phyloP scores from a whole-genome alignment of 257 asterid species.

The Solanum ossicruentum region DNA sequence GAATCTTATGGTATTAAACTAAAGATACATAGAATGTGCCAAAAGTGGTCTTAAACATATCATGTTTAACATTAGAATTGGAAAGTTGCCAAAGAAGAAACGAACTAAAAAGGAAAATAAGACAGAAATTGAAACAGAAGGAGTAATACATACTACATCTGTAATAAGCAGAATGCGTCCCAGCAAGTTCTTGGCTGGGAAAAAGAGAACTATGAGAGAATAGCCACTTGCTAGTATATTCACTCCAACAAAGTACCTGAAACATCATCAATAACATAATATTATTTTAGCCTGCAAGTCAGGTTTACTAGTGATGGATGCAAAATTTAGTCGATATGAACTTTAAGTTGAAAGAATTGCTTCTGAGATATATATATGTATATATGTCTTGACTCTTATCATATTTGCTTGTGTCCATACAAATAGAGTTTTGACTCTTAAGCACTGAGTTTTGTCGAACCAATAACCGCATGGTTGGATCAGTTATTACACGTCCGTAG shows the following conservation, averaged over 20 bases:
- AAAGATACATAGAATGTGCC: neutral
- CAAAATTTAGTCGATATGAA: neutral
- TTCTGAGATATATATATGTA: neutral
- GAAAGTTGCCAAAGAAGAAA: neutral
- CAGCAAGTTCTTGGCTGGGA: conserved; percentile 30
- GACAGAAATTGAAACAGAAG: neutral
- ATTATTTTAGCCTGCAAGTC: neutral
- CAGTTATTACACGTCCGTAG: neutral
- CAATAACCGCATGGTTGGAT: neutral
- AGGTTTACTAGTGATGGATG: neutral
- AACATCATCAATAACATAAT: neutral
- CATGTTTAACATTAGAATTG: too few species aligned
- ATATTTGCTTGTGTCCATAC: neutral
- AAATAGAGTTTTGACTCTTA: neutral
- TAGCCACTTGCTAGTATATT: conserved; percentile 59
- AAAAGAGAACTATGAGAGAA: conserved; percentile 41
- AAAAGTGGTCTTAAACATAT: neutral
- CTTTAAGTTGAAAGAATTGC: neutral
- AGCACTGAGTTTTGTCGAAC: neutral
- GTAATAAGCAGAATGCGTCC: conserved; percentile 39
- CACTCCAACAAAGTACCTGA: conserved; percentile 55
- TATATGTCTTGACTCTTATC: neutral
- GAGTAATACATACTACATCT: conserved; percentile 42
- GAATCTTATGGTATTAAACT: neutral
- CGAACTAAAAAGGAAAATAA: neutral